These are phyloP conservation scores for Citrus cavaleriei DNA, from an alignment of 345 rosid genomes.

Conservation along the genomic window DNA sequence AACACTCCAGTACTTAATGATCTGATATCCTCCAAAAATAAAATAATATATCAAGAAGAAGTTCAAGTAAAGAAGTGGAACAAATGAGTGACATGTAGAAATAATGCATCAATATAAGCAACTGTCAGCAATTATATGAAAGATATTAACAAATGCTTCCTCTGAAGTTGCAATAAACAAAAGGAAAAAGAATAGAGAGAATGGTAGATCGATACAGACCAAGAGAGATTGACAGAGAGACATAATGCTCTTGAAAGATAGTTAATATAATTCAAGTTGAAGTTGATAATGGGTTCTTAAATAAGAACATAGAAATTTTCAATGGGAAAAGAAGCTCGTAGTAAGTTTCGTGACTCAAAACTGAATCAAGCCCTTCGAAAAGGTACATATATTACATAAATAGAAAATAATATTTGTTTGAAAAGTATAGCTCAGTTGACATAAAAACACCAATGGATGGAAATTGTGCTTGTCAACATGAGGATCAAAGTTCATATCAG, in stretches of 20 bases:
- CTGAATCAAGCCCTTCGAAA: not conserved
- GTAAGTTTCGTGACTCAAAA: not conserved
- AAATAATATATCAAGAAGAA: conserved; percentile 15
- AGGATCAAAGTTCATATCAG: not conserved
- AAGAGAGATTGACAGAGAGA: not conserved
- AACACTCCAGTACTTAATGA: conserved; percentile 76
- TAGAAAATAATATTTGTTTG: not conserved
- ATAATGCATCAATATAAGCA: not conserved
- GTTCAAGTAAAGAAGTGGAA: not conserved
- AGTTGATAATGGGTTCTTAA: not conserved
- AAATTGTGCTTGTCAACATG: not conserved
- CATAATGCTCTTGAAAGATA: not conserved
- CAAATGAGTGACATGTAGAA: not conserved
- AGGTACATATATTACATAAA: not conserved
- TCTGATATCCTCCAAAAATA: conserved; percentile 41
- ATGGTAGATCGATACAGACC: not conserved
- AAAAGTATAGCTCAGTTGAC: not conserved
- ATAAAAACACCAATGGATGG: not conserved
- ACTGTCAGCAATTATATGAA: not conserved
- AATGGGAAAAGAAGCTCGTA: not conserved
- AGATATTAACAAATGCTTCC: not conserved
- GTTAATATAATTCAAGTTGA: too few relatives aligned
- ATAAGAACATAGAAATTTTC: not conserved
- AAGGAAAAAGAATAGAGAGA: not conserved
- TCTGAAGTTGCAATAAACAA: not conserved